Evolutionary conservation across 306 rosid genomes (phyloP).

Genomic region (Lathyrus sativus): DNA sequence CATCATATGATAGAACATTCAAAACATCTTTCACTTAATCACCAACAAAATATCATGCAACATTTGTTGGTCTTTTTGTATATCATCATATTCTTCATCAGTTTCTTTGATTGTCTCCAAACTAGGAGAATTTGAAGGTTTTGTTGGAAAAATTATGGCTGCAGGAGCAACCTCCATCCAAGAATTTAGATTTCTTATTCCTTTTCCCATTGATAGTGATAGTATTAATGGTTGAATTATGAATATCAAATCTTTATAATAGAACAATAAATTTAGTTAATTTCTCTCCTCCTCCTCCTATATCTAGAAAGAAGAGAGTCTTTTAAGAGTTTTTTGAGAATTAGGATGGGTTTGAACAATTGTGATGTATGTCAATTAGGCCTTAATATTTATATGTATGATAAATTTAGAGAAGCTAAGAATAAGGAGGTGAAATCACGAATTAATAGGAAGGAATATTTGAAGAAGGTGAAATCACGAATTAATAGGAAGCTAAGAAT

Average conservation of each 20-base stretch:
- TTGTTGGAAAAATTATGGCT: slow-evolving; percentile 50
- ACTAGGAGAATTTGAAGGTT: slow-evolving; percentile 56
- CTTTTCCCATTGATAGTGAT: slow-evolving; percentile 48
- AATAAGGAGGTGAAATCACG: slow-evolving; percentile 17
- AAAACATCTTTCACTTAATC: neutral
- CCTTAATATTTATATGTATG: neutral
- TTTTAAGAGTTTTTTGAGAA: neutral
- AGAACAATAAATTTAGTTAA: neutral
- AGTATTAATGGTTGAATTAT: neutral
- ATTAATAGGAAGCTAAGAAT: too few relatives aligned
- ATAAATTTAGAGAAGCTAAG: slow-evolving; percentile 1
- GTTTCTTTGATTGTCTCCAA: slow-evolving; percentile 65
- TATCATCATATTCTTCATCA: slow-evolving; percentile 35
- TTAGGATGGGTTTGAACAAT: neutral
- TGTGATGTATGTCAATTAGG: neutral
- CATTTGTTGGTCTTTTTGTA: slow-evolving; percentile 21
- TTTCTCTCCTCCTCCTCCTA: slow-evolving; percentile 44
- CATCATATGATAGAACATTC: slow-evolving; percentile 1
- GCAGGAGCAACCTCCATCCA: slow-evolving; percentile 69
- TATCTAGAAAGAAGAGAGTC: slow-evolving; percentile 57
- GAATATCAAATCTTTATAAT: neutral
- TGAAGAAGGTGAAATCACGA: too few relatives aligned
- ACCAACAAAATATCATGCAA: neutral
- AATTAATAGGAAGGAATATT: slow-evolving; percentile 21
- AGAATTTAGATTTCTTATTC: slow-evolving; percentile 37